These are phyloP conservation scores for Phoma herbarum DNA, from an alignment of 2,329 filamentous ascomycete species.

Conservation along the genomic window DNA sequence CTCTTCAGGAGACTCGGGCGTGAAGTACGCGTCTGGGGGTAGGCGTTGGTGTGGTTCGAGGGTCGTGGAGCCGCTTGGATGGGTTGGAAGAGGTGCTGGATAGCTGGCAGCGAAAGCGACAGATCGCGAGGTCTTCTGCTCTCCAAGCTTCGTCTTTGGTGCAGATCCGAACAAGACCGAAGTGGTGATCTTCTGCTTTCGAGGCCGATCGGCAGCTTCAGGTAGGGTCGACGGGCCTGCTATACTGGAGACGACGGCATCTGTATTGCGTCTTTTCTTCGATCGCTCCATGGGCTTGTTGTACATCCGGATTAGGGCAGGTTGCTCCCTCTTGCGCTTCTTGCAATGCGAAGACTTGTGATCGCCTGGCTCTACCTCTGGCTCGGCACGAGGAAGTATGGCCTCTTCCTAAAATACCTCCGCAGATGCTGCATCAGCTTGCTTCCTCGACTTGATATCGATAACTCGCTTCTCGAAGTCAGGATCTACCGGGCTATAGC, in stretches of 20 bases:
- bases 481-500: neutral
- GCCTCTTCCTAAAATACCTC: neutral
- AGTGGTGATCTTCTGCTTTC: neutral
- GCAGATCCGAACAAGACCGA: neutral
- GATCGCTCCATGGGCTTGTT: neutral
- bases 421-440: neutral
- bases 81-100: neutral
- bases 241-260: neutral
- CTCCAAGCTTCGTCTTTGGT: neutral
- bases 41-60: neutral
- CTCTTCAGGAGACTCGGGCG: neutral
- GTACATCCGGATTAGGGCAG: neutral
- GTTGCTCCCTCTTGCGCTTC: neutral
- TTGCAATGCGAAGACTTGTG: neutral
- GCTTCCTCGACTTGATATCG: neutral
- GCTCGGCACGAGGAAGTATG: neutral
- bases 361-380: too few relatives aligned
- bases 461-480: neutral
- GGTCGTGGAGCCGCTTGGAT: neutral
- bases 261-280: neutral
- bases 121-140: neutral
- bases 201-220: neutral
- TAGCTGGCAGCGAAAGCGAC: neutral
- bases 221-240: neutral
- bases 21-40: neutral